Conservation (phyloP, 768 basidiomycete genomes). For the Candolleomyces efflorescens region DNA sequence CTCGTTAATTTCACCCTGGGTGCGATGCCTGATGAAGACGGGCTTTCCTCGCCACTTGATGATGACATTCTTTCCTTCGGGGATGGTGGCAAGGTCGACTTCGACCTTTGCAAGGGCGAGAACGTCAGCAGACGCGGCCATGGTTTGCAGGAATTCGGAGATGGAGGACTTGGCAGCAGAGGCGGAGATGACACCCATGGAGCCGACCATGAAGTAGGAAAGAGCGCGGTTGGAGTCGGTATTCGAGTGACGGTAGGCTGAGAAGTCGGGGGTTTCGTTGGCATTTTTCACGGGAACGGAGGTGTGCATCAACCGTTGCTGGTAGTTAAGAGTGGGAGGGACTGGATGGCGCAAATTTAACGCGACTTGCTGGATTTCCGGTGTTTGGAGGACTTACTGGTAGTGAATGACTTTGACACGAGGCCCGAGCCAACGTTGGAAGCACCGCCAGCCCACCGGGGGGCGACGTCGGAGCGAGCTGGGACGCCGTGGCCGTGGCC, state of each 20-base stretch:
- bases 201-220: conserved; percentile 88
- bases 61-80: conserved; percentile 96
- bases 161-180: conserved; percentile 92
- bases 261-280: conserved; percentile 86
- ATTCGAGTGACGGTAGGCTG: conserved; percentile 65
- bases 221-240: conserved; percentile 66
- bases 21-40: conserved; percentile 98
- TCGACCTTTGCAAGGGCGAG: conserved; percentile 98
- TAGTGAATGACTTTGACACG: conserved; percentile 59
- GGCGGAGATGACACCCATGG: conserved; percentile 90
- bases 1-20: conserved; percentile 86
- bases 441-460: conserved; percentile 60
- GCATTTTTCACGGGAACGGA: conserved; percentile 64
- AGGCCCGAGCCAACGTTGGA: conserved; percentile 49
- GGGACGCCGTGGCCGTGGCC: conserved; percentile 54
- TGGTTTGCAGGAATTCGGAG: conserved; percentile 90
- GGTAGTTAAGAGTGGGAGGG: conserved; percentile 48
- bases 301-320: conserved; percentile 75
- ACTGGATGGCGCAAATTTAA: conserved; percentile 28
- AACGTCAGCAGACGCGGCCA: conserved; percentile 97
- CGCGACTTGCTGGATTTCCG: conserved; percentile 6
- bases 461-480: conserved; percentile 58
- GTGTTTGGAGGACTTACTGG: conserved; percentile 41
- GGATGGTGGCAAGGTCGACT: conserved; percentile 83
- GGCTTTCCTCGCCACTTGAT: conserved; percentile 99